Evolutionary conservation across 371 early-diverging fungal genomes (phyloP).

Genomic region (Synchytrium microbalum): DNA sequence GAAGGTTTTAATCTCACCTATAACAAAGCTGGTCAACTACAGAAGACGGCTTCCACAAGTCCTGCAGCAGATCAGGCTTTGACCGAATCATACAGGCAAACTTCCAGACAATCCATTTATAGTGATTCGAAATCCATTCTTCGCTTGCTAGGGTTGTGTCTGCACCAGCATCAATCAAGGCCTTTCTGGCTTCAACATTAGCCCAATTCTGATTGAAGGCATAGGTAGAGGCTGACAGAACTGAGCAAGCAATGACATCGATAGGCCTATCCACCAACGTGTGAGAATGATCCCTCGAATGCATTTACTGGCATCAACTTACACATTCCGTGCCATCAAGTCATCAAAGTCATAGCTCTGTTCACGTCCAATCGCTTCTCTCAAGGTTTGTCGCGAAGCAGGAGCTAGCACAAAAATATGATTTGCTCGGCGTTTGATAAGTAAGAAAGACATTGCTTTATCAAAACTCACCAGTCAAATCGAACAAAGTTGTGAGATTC

Average conservation of each 20-base stretch:
- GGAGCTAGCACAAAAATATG: no score
- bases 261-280: not conserved
- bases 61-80: conserved; percentile 39
- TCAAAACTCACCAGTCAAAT: no score
- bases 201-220: not conserved
- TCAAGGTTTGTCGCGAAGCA: not conserved
- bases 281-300: no score
- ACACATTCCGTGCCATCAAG: not conserved
- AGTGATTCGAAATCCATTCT: conserved; percentile 66
- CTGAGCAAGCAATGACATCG: not conserved
- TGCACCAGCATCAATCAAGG: conserved; percentile 37
- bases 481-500: no score
- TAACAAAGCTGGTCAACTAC: conserved; percentile 55
- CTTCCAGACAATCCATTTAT: conserved; percentile 66
- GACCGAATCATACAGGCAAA: conserved; percentile 51
- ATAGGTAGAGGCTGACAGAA: not conserved
- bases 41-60: conserved; percentile 38
- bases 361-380: not conserved
- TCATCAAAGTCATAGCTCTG: not conserved
- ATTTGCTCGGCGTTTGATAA: no score
- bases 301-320: not conserved
- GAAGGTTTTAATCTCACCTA: conserved; percentile 25
- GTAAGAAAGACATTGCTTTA: no score
- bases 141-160: conserved; percentile 28
- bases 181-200: conserved; percentile 20